Base-by-base conservation (phyloP, 164 flowering plant genomes). In the Magnolia kwangsiensis region DNA sequence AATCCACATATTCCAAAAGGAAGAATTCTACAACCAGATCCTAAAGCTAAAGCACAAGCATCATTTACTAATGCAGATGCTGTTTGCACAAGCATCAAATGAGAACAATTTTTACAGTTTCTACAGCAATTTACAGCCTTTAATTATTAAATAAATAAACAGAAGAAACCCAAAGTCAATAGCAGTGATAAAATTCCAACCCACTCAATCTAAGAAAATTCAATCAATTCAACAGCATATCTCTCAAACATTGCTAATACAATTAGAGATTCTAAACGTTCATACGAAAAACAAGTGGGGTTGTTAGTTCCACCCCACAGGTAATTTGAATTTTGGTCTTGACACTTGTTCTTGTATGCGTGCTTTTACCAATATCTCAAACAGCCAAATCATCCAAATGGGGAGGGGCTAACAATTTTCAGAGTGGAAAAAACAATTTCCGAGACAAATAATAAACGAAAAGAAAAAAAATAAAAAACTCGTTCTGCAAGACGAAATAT, bases 321-420 rank as follows among this genome's bases (percentile, higher is more conserved):
- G 23, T 24, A 59, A 13, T 21, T 64, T 4, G 10, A 37, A 37
- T 37, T 37, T 37, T 37, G 45, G 45, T 37, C 45, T 37, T 37
- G 7, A 37, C 45, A 37, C 45, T 37, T 37, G 45, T 37, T 37
- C 45, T 37, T 37, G 6, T 37, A 37, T 37, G 45, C 45, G 7
- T 37, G 45, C 45, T 3, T 37, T 37, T 37, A 37, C 45, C 45
- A 37, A 37, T 37, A 37, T 37, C 45, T 37, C 45, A 7, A 37
- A 37, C 45, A 37, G 45, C 45, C 45, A 37, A 37, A 37, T 64
- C 24, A 64, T 21, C 67, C 45, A 63, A 61, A 58, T 51, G 45
- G 16, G 51, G 45, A 14, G 66, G 72, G 23, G 72, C 71, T 24
- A 59, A 27, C 74, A 69, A 72, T 63, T 55, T 37, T 23, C 71